Evolutionary conservation across 768 basidiomycete genomes (phyloP).

Genomic region (Cystofilobasidium capitatum): DNA sequence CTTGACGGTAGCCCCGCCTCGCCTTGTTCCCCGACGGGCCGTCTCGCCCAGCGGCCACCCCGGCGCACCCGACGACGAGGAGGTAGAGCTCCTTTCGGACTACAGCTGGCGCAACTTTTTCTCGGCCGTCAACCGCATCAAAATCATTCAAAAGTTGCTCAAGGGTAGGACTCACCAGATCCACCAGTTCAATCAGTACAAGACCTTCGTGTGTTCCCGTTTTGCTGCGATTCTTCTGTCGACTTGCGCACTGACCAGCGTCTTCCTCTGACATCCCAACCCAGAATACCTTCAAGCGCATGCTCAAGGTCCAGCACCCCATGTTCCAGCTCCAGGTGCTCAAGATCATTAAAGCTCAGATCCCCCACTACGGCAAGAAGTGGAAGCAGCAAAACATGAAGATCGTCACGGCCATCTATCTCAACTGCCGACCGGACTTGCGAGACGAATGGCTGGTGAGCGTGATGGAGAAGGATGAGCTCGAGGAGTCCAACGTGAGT

Average conservation of each 20-base stretch:
- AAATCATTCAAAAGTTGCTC: conserved; percentile 94
- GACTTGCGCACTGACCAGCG: background rate
- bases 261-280: background rate
- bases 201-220: conserved; percentile 62
- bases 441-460: conserved; percentile 96
- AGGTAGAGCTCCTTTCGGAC: conserved; percentile 82
- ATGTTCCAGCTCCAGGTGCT: conserved; percentile 87
- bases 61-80: conserved; percentile 45
- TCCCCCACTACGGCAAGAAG: conserved; percentile 93
- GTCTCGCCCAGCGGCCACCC: conserved; percentile 21
- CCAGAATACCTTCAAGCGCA: conserved; percentile 89
- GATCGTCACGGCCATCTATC: conserved; percentile 94
- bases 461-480: conserved; percentile 77
- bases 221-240: background rate
- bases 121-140: conserved; percentile 90
- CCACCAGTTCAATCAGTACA: conserved; percentile 93
- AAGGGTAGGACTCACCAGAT: conserved; percentile 91
- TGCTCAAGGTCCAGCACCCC: conserved; percentile 85
- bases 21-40: conserved; percentile 5
- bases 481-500: conserved; percentile 71
- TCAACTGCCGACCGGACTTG: conserved; percentile 92
- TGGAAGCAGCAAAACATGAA: conserved; percentile 99
- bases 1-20: conserved; percentile 41
- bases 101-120: conserved; percentile 99
- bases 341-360: conserved; percentile 97